Conservation (phyloP, 805 yeast genomes). For the Nakazawaea ishiwadae region DNA sequence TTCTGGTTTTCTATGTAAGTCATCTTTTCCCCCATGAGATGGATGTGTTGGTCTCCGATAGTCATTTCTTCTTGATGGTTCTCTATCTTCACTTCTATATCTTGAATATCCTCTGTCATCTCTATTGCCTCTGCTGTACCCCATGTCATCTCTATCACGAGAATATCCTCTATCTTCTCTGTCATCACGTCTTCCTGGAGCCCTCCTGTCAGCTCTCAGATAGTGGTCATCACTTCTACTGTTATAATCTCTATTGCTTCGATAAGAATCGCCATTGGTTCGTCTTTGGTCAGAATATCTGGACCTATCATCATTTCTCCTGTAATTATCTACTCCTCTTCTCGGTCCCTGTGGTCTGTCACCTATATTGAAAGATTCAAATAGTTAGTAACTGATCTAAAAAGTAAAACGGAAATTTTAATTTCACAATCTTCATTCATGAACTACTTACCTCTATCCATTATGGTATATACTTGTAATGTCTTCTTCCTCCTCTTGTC, state of each 20-base stretch:
- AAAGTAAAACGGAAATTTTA: too few species aligned
- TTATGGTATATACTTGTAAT: too few species aligned
- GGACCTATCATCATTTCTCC: not conserved
- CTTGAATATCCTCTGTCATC: slow-evolving; percentile 16
- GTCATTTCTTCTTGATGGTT: slow-evolving; percentile 15
- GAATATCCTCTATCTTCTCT: slow-evolving; percentile 11
- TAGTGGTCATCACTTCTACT: too few species aligned
- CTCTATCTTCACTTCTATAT: slow-evolving; percentile 17
- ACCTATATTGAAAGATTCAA: not conserved
- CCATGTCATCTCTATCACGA: slow-evolving; percentile 5
- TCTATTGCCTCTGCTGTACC: slow-evolving; percentile 13
- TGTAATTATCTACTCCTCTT: not conserved
- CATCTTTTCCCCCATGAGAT: too few species aligned
- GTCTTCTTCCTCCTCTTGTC: too few species aligned
- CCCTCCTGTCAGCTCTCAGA: not conserved
- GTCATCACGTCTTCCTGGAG: slow-evolving; percentile 2
- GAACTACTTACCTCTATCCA: slow-evolving; percentile 2
- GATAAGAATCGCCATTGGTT: not conserved
- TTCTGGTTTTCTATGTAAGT: slow-evolving; percentile 1
- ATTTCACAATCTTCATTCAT: too few species aligned
- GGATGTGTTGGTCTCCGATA: slow-evolving; percentile 10
- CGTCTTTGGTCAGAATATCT: slow-evolving; percentile 6
- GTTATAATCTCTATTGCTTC: not conserved
- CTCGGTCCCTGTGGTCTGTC: not conserved
- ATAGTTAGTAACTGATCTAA: too few species aligned